A percentile compares a stretch with the other conserved stretches of the same genome.
phyloP scores from a whole-genome alignment of 1,284 basidiomycete genomes.

The Cryptococcus hybrid region DNA sequence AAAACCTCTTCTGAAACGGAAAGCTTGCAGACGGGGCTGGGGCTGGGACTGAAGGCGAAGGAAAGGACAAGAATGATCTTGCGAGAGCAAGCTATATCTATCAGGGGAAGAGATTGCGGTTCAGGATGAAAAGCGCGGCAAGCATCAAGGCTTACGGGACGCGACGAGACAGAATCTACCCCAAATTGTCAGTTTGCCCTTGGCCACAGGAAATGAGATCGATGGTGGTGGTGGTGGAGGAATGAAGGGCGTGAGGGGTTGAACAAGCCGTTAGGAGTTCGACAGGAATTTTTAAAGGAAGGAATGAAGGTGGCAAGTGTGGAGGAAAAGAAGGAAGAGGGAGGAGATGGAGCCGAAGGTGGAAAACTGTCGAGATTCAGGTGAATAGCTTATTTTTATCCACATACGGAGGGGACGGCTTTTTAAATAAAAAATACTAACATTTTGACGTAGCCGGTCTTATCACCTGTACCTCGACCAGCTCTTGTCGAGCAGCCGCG shows the following conservation, averaged over 20 bases:
- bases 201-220: background rate
- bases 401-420: background rate
- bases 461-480: constrained; percentile 8
- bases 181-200: constrained; percentile 27
- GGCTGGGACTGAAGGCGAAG: background rate
- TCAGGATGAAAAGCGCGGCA: constrained; percentile 70
- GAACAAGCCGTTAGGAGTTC: constrained; percentile 35
- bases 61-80: too few species aligned
- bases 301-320: background rate
- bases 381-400: constrained; percentile 4
- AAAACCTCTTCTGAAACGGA: constrained; percentile 41
- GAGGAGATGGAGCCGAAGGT: background rate
- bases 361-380: constrained; percentile 4
- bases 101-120: constrained; percentile 59
- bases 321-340: background rate
- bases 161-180: constrained; percentile 19
- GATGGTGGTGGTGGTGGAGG: background rate
- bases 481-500: constrained; percentile 8
- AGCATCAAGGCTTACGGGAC: constrained; percentile 36
- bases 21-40: too few species aligned
- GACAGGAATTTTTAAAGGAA: constrained; percentile 26
- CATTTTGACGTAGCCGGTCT: constrained; percentile 1
- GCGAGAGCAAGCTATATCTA: constrained; percentile 50
- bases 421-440: background rate
- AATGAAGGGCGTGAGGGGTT: constrained; percentile 6